A percentile compares a stretch with the other conserved stretches of the same genome.
Evolutionary conservation across 306 rosid species (phyloP).

Genomic region (Pachyrhizus erosus): DNA sequence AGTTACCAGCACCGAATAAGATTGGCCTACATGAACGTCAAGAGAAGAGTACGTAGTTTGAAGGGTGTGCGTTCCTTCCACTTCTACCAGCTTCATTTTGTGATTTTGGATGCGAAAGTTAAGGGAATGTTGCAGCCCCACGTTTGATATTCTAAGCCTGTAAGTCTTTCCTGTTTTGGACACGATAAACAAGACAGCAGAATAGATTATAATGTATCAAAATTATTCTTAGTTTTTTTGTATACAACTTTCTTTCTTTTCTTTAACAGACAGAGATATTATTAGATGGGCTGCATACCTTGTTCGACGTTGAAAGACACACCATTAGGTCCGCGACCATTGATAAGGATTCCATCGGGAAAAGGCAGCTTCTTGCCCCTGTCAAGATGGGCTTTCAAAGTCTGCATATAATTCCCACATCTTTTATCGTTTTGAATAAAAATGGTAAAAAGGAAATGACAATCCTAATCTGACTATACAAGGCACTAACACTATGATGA

Average conservation of each 20-base stretch:
- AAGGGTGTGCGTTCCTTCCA: slow-evolving; percentile 95
- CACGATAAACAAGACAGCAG: background rate
- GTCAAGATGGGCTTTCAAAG: slow-evolving; percentile 73
- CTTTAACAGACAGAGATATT: background rate
- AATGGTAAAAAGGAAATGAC: background rate
- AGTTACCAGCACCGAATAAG: slow-evolving; percentile 83
- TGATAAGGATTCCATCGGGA: slow-evolving; percentile 94
- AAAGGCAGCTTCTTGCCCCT: slow-evolving; percentile 73
- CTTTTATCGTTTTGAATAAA: background rate
- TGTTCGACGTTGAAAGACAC: slow-evolving; percentile 77
- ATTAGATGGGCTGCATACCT: slow-evolving; percentile 51
- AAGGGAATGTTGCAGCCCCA: slow-evolving; percentile 86
- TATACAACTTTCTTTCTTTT: background rate
- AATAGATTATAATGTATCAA: background rate
- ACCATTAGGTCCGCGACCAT: slow-evolving; percentile 91
- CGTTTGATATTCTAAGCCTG: slow-evolving; percentile 92
- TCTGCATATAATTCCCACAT: slow-evolving; percentile 50
- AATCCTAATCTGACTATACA: background rate
- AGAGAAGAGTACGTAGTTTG: slow-evolving; percentile 86
- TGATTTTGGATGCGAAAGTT: slow-evolving; percentile 91
- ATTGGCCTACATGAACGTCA: slow-evolving; percentile 91
- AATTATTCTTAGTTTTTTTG: background rate
- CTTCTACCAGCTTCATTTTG: slow-evolving; percentile 86
- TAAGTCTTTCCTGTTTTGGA: slow-evolving; percentile 80
- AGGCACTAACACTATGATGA: too few relatives aligned